Base-by-base conservation (phyloP, 495 filamentous ascomycete genomes). In the Aspergillus funiculosus region DNA sequence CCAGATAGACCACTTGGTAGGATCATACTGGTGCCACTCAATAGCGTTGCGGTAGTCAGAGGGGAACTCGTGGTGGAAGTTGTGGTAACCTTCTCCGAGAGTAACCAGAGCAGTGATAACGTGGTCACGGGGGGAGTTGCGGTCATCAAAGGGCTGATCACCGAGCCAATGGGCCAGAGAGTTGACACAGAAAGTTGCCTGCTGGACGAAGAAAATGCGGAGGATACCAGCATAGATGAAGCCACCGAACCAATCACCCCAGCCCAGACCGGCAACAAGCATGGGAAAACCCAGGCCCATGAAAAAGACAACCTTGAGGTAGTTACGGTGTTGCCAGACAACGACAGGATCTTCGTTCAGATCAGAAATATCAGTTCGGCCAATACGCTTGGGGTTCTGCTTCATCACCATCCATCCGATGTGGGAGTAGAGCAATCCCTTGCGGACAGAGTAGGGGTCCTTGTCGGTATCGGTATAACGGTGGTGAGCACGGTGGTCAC, bases 41-140 rank as follows among this genome's bases (percentile, higher is more conserved):
- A 98, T 94, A 40, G 91, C 92, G 67, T 98, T 98, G 63, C 92
- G 88, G 84, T 95, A 96, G 67, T 98, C 92, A 10, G 87, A 94
- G 41, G 92, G 92, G 74, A 98, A 98, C 63, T 98, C 92, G 77
- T 98, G 92, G 75, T 98, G 92, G 82, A 98, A 98, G 75, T 95
- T 95, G 78, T 97, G 90, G 74, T 98, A 98, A 39, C 92, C 92
- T 67, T 98, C 92, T 38, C 92, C 92, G 21, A 98, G 87, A 35
- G 92, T 98, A 44, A 94, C 86, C 9, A 98, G 71, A 37, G 92
- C 92, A 32, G 92, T 98, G 67, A 98, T 83, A 60, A 95, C 79
- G 68, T 96, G 92, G 62, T 98, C 92, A 60, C 92, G 86, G 51
- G 92, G 92, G 45, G 86, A 92, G 81, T 98, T 96, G 67, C 90